Conservation (phyloP, 225 moss, liverwort and hornwort genomes). For the Physcomitrellopsis africana region DNA sequence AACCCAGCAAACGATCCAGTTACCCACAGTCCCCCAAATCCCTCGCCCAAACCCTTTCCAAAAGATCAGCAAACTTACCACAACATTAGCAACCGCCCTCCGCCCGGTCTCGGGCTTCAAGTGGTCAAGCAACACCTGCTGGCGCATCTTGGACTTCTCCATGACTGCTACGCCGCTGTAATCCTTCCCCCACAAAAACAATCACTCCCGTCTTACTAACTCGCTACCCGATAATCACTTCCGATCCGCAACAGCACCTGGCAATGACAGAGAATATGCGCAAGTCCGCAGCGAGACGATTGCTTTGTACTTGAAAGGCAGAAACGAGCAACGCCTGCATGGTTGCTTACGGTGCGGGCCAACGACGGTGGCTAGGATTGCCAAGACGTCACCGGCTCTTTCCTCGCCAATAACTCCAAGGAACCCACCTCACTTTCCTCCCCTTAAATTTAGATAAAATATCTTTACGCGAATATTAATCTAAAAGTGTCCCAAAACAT, state of each 20-base stretch:
- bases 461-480: no score
- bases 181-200: background rate
- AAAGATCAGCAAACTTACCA: slow-evolving; percentile 17
- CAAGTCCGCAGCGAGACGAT: background rate
- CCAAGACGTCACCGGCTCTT: slow-evolving; percentile 19
- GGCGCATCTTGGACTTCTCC: slow-evolving; percentile 48
- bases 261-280: background rate
- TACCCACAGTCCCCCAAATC: no score
- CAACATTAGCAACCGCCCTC: slow-evolving; percentile 12
- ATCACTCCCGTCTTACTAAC: no score
- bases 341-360: slow-evolving; percentile 31
- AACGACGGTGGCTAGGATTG: slow-evolving; percentile 26
- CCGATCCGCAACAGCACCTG: no score
- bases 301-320: slow-evolving; percentile 8
- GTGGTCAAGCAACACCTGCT: slow-evolving; percentile 59
- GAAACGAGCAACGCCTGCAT: background rate
- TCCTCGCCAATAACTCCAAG: background rate
- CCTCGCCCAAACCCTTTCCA: no score
- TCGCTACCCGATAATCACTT: no score
- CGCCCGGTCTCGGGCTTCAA: slow-evolving; percentile 43
- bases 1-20: no score
- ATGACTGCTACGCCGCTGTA: slow-evolving; percentile 1
- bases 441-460: no score
- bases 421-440: no score
- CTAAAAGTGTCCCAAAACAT: no score